Base-by-base conservation (phyloP, 257 asterid genomes). In the Jasminum sambac region DNA sequence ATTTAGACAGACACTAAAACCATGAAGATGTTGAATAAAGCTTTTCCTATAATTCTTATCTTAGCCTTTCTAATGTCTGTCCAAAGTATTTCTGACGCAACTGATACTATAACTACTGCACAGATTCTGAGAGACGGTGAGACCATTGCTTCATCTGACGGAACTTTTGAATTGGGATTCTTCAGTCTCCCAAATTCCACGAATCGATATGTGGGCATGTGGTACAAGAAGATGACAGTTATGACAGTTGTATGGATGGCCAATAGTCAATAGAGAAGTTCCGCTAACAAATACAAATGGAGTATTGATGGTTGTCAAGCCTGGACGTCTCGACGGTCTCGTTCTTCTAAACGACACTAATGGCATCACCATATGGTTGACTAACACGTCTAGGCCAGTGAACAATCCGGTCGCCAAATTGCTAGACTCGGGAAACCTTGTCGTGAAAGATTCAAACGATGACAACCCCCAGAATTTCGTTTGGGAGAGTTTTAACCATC, bases 131-230 rank as follows among this genome's bases (percentile, higher is more conserved):
- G 11, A 63, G 82, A 83, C 68, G 80, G 85, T 2, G 67, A 73
- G 11, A 76, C 80, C 14, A 10, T 80, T 14, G 37, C 82, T 26
- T 84, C 87, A 61, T 58, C 86, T 1, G 72, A 60, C 17, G 78
- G 78, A 6, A 69, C 6, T 13, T 83, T 80, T 39, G 77, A 67
- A 24, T 43, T 83, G 67, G 87, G 84, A 7, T 75, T 75, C 69
- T 78, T 83, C 66, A 69, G 61, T 44, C 77, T 64, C 2, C 72
- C 64, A 5, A 48, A 48, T 48, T 48, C 59, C 59, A 7, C 7
- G 23, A 48, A 48, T 48, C 12, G 8, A 48, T 48, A 48, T 5
- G 59, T 48, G 21, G 73, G 78, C 55, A 67, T 74, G 14, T 74
- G 74, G 78, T 74, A 41, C 70, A 67, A 46, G 24, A 59, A 60